phyloP scores from a whole-genome alignment of 768 basidiomycete species.

The Termitomyces sp. region DNA sequence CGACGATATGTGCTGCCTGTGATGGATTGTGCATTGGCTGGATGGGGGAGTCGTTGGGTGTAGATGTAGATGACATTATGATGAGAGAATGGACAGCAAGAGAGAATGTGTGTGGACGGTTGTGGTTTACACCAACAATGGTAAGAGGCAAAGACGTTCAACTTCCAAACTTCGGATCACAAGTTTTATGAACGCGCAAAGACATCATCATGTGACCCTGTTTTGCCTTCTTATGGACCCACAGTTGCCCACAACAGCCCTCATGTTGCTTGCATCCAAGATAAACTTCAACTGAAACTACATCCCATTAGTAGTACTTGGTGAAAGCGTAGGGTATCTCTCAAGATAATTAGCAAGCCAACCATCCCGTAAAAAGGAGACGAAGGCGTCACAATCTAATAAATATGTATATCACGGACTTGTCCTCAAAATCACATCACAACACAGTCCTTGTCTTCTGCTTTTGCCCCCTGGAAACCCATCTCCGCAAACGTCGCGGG shows the following conservation, averaged over 20 bases:
- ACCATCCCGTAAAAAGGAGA: neutral
- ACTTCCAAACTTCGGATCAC: too few species aligned
- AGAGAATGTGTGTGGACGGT: neutral
- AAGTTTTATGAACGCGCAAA: slow-evolving; percentile 10
- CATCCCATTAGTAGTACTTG: neutral
- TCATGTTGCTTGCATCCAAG: too few species aligned
- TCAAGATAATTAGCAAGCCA: neutral
- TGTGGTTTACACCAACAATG: slow-evolving; percentile 1
- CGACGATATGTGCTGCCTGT: slow-evolving; percentile 72
- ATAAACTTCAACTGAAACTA: neutral
- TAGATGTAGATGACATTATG: slow-evolving; percentile 35
- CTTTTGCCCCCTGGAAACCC: slow-evolving; percentile 79
- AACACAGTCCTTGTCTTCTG: slow-evolving; percentile 80
- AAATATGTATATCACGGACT: neutral
- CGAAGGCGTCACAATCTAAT: neutral
- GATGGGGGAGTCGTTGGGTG: slow-evolving; percentile 73
- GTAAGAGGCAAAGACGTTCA: slow-evolving; percentile 2
- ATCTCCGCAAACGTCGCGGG: slow-evolving; percentile 90
- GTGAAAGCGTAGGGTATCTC: neutral
- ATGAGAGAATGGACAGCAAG: neutral
- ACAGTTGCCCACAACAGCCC: neutral
- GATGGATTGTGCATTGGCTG: slow-evolving; percentile 85
- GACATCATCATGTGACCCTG: slow-evolving; percentile 15
- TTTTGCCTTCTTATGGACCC: slow-evolving; percentile 1
- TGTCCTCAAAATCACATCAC: slow-evolving; percentile 60